These are phyloP conservation scores for Phaeosphaeriaceae sp. DNA, from an alignment of 2,329 filamentous ascomycete species.

Conservation along the genomic window DNA sequence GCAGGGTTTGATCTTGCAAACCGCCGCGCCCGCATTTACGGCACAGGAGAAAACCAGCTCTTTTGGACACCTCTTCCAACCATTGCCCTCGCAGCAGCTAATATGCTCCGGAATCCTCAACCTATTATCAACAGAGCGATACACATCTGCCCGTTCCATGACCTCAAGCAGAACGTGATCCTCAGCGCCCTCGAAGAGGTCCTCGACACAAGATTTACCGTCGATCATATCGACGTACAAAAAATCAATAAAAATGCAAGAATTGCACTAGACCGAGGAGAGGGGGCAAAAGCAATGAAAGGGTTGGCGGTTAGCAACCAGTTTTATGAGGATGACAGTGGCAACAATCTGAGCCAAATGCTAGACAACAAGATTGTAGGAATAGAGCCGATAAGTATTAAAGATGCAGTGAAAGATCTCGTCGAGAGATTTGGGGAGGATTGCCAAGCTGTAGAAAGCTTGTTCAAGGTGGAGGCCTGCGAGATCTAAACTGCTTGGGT, in stretches of 20 bases:
- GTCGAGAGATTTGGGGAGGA: constrained; percentile 32
- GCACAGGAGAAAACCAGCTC: constrained; percentile 33
- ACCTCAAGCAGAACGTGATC: constrained; percentile 36
- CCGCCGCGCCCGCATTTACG: constrained; percentile 43
- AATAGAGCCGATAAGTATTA: constrained; percentile 29
- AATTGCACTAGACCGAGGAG: constrained; percentile 35
- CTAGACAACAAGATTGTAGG: constrained; percentile 41
- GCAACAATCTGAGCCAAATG: constrained; percentile 31
- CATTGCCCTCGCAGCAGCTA: constrained; percentile 34
- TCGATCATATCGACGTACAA: constrained; percentile 35
- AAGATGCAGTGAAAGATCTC: constrained; percentile 36
- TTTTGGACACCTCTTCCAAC: constrained; percentile 41
- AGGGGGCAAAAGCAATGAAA: constrained; percentile 35
- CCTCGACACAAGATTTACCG: constrained; percentile 24
- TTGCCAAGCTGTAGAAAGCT: constrained; percentile 29
- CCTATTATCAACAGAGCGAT: constrained; percentile 34
- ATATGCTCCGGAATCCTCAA: constrained; percentile 38
- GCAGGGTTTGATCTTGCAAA: constrained; percentile 43
- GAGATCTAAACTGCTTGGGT: constrained; percentile 14
- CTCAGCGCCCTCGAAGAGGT: constrained; percentile 31
- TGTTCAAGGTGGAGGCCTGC: constrained; percentile 39
- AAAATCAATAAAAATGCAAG: constrained; percentile 37
- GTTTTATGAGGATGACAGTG: constrained; percentile 41
- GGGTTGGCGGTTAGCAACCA: constrained; percentile 40
- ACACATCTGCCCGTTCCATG: constrained; percentile 33